A percentile compares a stretch with the other conserved stretches of the same genome.
Evolutionary conservation across 108 stramenopile species (phyloP).

Genomic region (Skeletonema menzelii): DNA sequence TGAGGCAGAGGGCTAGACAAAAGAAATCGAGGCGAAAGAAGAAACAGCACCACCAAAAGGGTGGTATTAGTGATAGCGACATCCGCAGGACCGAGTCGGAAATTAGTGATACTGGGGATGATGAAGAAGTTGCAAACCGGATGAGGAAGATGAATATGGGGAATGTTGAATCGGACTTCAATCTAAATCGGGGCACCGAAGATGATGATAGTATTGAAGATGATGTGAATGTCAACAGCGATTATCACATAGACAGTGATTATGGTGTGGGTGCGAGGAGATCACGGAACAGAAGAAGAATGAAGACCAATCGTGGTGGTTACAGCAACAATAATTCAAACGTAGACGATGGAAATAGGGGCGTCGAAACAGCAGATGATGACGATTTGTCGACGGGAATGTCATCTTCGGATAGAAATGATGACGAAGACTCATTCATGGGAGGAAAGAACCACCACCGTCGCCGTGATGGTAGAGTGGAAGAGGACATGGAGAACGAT

Average conservation of each 20-base stretch:
- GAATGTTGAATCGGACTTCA: neutral
- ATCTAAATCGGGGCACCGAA: constrained; percentile 8
- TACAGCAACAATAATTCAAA: neutral
- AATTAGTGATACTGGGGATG: constrained; percentile 2
- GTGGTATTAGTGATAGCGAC: neutral
- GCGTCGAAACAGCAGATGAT: neutral
- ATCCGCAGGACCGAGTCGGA: neutral
- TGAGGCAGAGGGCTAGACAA: constrained; percentile 2
- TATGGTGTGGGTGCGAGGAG: neutral
- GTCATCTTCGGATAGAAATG: constrained; percentile 8
- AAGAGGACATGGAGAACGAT: constrained; percentile 13
- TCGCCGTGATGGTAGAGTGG: neutral
- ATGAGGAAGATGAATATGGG: constrained; percentile 25
- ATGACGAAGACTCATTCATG: constrained; percentile 40
- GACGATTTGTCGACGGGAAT: constrained; percentile 4
- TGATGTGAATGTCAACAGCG: constrained; percentile 33
- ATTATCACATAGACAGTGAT: constrained; percentile 9
- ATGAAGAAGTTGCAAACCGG: constrained; percentile 12
- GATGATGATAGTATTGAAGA: constrained; percentile 22
- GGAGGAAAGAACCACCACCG: constrained; percentile 2
- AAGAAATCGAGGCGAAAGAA: constrained; percentile 28
- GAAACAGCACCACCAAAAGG: neutral
- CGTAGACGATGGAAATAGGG: neutral
- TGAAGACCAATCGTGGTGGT: neutral
- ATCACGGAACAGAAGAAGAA: neutral